phyloP scores from a whole-genome alignment of 164 flowering plant genomes.

The Santalum album region DNA sequence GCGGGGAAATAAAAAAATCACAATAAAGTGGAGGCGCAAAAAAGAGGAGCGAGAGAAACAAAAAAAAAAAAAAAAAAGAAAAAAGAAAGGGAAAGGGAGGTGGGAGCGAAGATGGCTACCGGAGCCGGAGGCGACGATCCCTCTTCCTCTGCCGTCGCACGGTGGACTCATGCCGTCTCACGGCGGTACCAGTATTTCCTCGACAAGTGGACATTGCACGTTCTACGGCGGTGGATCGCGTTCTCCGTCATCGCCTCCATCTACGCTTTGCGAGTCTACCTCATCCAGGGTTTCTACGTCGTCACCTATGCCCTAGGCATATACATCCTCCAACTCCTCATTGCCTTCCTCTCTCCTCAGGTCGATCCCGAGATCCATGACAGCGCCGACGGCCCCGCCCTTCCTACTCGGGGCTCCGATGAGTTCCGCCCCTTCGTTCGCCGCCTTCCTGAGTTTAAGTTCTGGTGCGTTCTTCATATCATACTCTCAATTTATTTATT shows the following conservation, averaged over 20 bases:
- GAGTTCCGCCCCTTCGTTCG: conserved; percentile 57
- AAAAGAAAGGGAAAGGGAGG: neutral
- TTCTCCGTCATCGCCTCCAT: conserved; percentile 21
- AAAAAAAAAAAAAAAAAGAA: neutral
- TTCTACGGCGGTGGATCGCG: conserved; percentile 41
- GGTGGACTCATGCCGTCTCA: conserved; percentile 19
- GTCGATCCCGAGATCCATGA: conserved; percentile 46
- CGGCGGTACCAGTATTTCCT: conserved; percentile 39
- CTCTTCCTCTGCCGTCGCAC: conserved; percentile 4
- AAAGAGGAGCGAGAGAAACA: too few relatives aligned
- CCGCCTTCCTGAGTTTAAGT: conserved; percentile 50
- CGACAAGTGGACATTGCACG: conserved; percentile 40
- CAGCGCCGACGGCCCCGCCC: conserved; percentile 27
- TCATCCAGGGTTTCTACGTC: conserved; percentile 42
- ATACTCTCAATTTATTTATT: neutral
- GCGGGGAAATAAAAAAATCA: too few relatives aligned
- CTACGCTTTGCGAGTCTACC: conserved; percentile 35
- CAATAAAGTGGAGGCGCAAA: too few relatives aligned
- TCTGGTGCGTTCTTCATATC: conserved; percentile 25
- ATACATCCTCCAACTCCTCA: conserved; percentile 42
- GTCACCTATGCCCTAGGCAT: conserved; percentile 49
- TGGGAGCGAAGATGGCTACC: conserved; percentile 1
- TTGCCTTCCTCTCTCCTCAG: conserved; percentile 50
- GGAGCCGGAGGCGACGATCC: conserved; percentile 2
- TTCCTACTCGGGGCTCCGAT: conserved; percentile 39